Conservation (phyloP, 345 rosid genomes). For the Camelina sativa region DNA sequence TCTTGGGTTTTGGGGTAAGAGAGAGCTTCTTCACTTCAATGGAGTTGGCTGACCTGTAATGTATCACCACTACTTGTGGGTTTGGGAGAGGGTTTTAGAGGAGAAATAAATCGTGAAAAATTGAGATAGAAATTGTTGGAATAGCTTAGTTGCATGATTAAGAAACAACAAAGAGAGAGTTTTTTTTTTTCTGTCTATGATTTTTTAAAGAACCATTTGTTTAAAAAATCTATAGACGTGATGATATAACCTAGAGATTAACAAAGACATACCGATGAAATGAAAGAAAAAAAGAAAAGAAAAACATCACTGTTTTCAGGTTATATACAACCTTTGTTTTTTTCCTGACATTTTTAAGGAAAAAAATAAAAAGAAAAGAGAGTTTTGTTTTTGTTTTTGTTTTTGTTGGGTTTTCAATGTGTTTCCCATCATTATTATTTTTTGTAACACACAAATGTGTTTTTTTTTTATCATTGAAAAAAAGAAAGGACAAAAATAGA, state of each 20-base stretch:
- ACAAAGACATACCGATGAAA: conserved; percentile 4
- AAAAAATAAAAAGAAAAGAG: neutral
- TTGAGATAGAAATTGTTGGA: neutral
- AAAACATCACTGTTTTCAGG: conserved; percentile 1
- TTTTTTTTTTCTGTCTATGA: neutral
- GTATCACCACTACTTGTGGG: conserved; percentile 38
- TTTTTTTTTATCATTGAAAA: conserved; percentile 14
- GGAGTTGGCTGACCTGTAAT: conserved; percentile 31
- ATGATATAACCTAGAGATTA: conserved; percentile 20
- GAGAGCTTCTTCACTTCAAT: conserved; percentile 31
- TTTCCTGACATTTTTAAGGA: neutral
- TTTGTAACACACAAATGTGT: neutral
- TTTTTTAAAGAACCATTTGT: neutral
- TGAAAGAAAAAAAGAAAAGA: neutral
- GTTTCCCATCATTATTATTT: neutral
- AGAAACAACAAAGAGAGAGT: neutral
- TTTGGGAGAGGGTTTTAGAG: conserved; percentile 36
- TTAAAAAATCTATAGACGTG: conserved; percentile 4
- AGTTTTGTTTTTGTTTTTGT: neutral
- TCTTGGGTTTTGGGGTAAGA: neutral
- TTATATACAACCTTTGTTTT: neutral
- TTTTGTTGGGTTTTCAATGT: conserved; percentile 9
- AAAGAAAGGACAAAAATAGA: conserved; percentile 28
- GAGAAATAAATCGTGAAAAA: conserved; percentile 5
- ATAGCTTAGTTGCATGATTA: conserved; percentile 15